phyloP scores from a whole-genome alignment of 2,329 filamentous ascomycete species.

The Colletotrichum simmondsii region DNA sequence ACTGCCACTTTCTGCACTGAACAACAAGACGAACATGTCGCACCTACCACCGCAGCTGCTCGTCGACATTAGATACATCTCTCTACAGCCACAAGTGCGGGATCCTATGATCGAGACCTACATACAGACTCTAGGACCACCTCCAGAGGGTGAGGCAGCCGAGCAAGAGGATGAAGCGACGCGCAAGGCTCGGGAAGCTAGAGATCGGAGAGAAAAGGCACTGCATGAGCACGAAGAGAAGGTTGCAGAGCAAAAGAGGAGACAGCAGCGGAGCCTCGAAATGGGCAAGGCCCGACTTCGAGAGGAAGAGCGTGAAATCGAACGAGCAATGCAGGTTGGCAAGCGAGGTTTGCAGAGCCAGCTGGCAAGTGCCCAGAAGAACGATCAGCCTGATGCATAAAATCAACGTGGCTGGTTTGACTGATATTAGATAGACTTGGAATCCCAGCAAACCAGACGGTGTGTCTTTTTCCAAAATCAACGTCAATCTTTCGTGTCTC shows the following conservation, averaged over 20 bases:
- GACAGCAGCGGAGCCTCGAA: conserved; percentile 68
- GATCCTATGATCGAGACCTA: conserved; percentile 75
- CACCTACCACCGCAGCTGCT: conserved; percentile 72
- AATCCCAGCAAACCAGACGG: not conserved
- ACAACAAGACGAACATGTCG: conserved; percentile 66
- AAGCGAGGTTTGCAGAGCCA: conserved; percentile 75
- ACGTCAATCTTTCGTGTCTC: not conserved
- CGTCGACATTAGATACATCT: conserved; percentile 76
- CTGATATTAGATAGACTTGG: not conserved
- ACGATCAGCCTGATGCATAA: conserved; percentile 23
- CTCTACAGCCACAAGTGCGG: conserved; percentile 68
- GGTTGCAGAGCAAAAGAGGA: conserved; percentile 72
- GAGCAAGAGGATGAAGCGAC: conserved; percentile 63
- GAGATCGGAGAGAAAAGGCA: conserved; percentile 72
- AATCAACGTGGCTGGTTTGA: not conserved
- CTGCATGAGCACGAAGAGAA: conserved; percentile 64
- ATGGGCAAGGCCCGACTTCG: conserved; percentile 70
- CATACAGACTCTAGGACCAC: conserved; percentile 70
- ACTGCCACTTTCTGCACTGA: conserved; percentile 67
- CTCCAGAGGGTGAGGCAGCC: conserved; percentile 52
- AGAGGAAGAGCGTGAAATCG: conserved; percentile 75
- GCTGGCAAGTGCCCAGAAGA: conserved; percentile 49
- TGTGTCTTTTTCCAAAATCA: not conserved
- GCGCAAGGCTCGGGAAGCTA: conserved; percentile 60
- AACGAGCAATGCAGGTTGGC: conserved; percentile 74